Conservation (phyloP, 176 grass and related monocot species). For the Dendrocalamus sinicus region DNA sequence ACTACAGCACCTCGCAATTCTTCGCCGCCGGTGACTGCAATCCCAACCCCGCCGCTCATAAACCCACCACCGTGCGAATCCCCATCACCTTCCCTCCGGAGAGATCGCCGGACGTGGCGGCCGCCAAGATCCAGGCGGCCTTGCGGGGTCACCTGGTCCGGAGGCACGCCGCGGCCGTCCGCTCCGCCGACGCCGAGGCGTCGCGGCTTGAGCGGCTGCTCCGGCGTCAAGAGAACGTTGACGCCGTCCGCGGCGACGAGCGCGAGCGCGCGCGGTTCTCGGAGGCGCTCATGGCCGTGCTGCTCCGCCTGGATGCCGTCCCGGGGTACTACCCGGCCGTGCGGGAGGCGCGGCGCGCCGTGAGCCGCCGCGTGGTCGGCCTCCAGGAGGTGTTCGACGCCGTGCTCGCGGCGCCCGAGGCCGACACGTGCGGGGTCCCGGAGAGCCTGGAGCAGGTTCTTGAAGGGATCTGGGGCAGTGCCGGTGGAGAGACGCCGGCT, state of each 20-base stretch:
- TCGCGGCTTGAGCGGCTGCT: slow-evolving; percentile 69
- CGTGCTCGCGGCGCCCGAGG: slow-evolving; percentile 49
- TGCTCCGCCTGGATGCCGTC: slow-evolving; percentile 84
- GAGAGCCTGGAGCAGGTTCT: slow-evolving; percentile 68
- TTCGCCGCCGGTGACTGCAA: slow-evolving; percentile 39
- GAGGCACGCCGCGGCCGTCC: slow-evolving; percentile 50
- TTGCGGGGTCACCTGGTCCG: slow-evolving; percentile 68
- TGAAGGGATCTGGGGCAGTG: slow-evolving; percentile 51
- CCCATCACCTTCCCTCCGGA: slow-evolving; percentile 43
- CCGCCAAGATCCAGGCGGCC: slow-evolving; percentile 74
- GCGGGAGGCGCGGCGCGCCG: slow-evolving; percentile 68
- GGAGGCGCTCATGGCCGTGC: slow-evolving; percentile 82
- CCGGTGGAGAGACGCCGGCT: background rate
- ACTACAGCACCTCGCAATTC: slow-evolving; percentile 48
- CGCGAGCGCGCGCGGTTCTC: slow-evolving; percentile 71
- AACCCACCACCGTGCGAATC: slow-evolving; percentile 55
- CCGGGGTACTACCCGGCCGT: slow-evolving; percentile 78
- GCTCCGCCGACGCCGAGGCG: slow-evolving; percentile 65
- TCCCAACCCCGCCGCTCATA: background rate
- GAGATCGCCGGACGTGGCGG: slow-evolving; percentile 39
- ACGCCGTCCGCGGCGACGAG: slow-evolving; percentile 73
- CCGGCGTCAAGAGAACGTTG: slow-evolving; percentile 84
- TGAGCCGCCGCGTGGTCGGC: slow-evolving; percentile 71
- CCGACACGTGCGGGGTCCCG: slow-evolving; percentile 55
- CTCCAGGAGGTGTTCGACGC: slow-evolving; percentile 87